phyloP scores from a whole-genome alignment of 2,329 filamentous ascomycete species.

The Periconia sp. region DNA sequence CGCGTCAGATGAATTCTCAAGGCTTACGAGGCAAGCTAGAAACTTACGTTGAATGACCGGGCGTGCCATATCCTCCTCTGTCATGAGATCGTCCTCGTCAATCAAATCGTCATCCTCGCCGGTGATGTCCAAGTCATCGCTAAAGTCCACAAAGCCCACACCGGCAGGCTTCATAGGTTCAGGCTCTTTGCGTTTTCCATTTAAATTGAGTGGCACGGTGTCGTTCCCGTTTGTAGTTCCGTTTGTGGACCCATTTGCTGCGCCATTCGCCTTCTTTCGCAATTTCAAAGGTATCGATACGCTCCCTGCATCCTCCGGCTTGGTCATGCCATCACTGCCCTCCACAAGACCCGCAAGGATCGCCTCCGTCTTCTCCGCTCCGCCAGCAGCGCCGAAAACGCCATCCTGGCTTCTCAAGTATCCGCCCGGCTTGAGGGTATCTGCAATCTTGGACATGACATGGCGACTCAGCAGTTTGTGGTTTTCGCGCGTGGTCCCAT shows the following conservation, averaged over 20 bases:
- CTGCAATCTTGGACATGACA: constrained; percentile 69
- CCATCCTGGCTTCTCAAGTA: constrained; percentile 70
- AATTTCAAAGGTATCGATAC: constrained; percentile 66
- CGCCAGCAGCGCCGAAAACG: constrained; percentile 50
- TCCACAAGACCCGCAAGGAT: constrained; percentile 79
- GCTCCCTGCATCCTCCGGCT: constrained; percentile 64
- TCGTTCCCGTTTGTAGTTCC: constrained; percentile 17
- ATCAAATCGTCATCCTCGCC: constrained; percentile 80
- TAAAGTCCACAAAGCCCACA: constrained; percentile 60
- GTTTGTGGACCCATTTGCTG: constrained; percentile 21
- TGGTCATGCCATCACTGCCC: constrained; percentile 67
- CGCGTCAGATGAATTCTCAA: constrained; percentile 8
- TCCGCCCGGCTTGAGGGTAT: constrained; percentile 70
- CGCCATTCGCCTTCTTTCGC: constrained; percentile 58
- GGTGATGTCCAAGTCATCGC: constrained; percentile 62
- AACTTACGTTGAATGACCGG: constrained; percentile 79
- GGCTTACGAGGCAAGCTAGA: background rate
- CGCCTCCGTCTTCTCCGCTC: constrained; percentile 69
- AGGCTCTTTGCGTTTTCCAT: constrained; percentile 48
- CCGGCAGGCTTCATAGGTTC: constrained; percentile 38
- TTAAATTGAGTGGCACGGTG: constrained; percentile 37
- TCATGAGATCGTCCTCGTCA: constrained; percentile 85
- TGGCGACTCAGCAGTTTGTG: constrained; percentile 65
- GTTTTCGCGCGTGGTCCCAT: constrained; percentile 64
- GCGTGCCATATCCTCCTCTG: constrained; percentile 77